A percentile compares a stretch with the other conserved stretches of the same genome.
phyloP scores from a whole-genome alignment of 371 early-diverging fungal species.

The Rhizopus arrhizus region DNA sequence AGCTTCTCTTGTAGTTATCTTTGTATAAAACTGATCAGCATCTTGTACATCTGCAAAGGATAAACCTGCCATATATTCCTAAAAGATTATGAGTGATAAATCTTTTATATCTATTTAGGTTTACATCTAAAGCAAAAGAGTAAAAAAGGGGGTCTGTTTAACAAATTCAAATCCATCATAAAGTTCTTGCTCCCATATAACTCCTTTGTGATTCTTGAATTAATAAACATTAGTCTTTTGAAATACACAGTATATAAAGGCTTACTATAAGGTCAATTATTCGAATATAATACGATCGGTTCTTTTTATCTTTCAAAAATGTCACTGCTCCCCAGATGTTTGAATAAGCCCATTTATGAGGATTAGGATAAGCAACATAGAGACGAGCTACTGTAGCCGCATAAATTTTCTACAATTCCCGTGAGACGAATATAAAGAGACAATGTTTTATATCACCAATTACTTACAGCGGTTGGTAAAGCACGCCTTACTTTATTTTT shows the following conservation, averaged over 20 bases:
- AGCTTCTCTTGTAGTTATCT: slow-evolving; percentile 60
- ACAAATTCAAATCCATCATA: slow-evolving; percentile 76
- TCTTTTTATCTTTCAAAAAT: slow-evolving; percentile 68
- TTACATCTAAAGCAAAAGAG: slow-evolving; percentile 82
- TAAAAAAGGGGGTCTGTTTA: slow-evolving; percentile 79
- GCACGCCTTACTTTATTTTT: slow-evolving; percentile 54
- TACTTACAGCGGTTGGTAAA: slow-evolving; percentile 49
- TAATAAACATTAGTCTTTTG: neutral
- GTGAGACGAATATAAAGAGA: too few relatives aligned
- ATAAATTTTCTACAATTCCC: slow-evolving; percentile 71
- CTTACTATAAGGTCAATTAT: slow-evolving; percentile 79
- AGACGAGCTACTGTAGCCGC: slow-evolving; percentile 83
- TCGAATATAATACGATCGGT: slow-evolving; percentile 66
- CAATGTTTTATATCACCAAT: too few relatives aligned
- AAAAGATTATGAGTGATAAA: neutral
- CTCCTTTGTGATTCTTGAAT: slow-evolving; percentile 49
- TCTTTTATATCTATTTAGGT: slow-evolving; percentile 13
- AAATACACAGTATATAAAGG: neutral
- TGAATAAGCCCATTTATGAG: slow-evolving; percentile 74
- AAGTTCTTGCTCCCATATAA: slow-evolving; percentile 86
- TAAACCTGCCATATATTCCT: slow-evolving; percentile 80
- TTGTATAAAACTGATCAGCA: slow-evolving; percentile 75
- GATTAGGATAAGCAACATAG: slow-evolving; percentile 79
- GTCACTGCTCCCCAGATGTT: slow-evolving; percentile 81
- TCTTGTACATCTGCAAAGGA: slow-evolving; percentile 86